Percentiles rank a stretch among this genome's conserved stretches.
Conservation (phyloP, 23 red algal genomes). For the Gracilaria domingensis region DNA sequence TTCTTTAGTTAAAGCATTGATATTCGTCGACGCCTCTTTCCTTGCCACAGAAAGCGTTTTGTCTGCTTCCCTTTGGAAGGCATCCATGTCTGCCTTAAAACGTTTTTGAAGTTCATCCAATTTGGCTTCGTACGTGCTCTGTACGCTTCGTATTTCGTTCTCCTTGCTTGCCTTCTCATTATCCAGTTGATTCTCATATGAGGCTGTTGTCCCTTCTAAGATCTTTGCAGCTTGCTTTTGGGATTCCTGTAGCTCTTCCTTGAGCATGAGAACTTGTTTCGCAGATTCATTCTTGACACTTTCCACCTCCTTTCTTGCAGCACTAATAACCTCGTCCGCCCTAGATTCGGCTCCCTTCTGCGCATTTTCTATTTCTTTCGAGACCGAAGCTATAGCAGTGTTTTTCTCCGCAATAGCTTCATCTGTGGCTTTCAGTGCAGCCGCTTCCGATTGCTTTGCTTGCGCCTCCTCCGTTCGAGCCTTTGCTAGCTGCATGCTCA, state of each 20-base stretch:
- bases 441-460: slow-evolving; percentile 31
- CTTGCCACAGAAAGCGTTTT: slow-evolving; percentile 19
- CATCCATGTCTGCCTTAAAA: slow-evolving; percentile 47
- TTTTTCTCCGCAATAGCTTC: slow-evolving; percentile 21
- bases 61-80: slow-evolving; percentile 29
- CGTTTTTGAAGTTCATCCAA: slow-evolving; percentile 39
- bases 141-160: slow-evolving; percentile 21
- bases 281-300: neutral
- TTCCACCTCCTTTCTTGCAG: slow-evolving; percentile 21
- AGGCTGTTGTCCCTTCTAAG: neutral
- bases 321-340: slow-evolving; percentile 8
- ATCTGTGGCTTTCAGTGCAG: slow-evolving; percentile 7
- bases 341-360: neutral
- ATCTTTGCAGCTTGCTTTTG: slow-evolving; percentile 29
- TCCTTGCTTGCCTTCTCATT: neutral
- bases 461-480: slow-evolving; percentile 61
- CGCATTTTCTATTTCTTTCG: neutral
- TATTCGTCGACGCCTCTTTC: slow-evolving; percentile 23
- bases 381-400: slow-evolving; percentile 16
- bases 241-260: slow-evolving; percentile 3
- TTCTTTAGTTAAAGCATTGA: slow-evolving; percentile 27
- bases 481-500: slow-evolving; percentile 69
- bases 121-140: slow-evolving; percentile 34
- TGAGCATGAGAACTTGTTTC: slow-evolving; percentile 8
- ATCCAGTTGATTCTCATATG: slow-evolving; percentile 43